Conservation (phyloP, 495 filamentous ascomycete genomes). For the Niebla homalea region DNA sequence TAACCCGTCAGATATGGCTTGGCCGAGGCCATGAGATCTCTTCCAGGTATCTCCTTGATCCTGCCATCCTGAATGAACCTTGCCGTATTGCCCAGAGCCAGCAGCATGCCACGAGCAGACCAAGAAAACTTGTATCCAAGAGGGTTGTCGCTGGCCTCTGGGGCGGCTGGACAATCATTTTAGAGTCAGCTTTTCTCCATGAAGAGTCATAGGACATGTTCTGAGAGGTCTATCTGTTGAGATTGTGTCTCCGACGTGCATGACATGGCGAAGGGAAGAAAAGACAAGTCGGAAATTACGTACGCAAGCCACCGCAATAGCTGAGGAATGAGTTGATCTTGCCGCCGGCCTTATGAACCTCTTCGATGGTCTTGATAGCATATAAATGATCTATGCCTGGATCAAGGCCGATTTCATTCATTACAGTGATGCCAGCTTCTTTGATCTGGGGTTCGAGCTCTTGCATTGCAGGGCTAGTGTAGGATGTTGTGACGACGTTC, state of each 20-base stretch:
- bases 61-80: conserved; percentile 72
- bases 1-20: conserved; percentile 81
- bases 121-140: conserved; percentile 94
- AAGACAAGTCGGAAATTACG: conserved; percentile 13
- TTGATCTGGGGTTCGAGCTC: conserved; percentile 74
- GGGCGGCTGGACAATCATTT: background rate
- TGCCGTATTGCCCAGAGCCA: conserved; percentile 77
- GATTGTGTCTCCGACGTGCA: background rate
- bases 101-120: conserved; percentile 71
- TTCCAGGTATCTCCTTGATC: conserved; percentile 42
- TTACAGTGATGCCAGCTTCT: conserved; percentile 87
- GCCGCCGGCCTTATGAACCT: conserved; percentile 66
- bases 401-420: conserved; percentile 91
- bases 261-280: too few relatives aligned
- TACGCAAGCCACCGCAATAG: conserved; percentile 81
- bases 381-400: conserved; percentile 56
- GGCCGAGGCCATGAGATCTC: conserved; percentile 71
- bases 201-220: background rate
- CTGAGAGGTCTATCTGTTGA: background rate
- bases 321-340: conserved; percentile 73
- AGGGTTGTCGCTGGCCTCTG: conserved; percentile 74
- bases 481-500: conserved; percentile 92
- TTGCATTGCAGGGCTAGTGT: conserved; percentile 84
- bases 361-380: conserved; percentile 78
- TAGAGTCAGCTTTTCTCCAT: background rate